These are phyloP conservation scores for Raffaelea arxii DNA, from an alignment of 2,329 filamentous ascomycete genomes.

Conservation along the genomic window DNA sequence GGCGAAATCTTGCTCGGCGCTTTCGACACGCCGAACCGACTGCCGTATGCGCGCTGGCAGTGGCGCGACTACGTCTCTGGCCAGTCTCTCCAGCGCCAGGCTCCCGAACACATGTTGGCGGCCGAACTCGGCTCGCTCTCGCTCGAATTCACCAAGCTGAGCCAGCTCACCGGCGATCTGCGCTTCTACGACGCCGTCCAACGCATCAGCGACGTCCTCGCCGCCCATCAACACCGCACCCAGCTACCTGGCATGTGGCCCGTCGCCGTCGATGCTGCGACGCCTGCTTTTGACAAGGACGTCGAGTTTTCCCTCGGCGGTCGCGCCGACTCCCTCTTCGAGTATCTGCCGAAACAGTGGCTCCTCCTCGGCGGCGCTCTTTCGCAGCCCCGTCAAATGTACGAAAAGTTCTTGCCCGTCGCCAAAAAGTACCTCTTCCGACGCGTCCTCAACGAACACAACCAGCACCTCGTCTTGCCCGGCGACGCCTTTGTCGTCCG, in stretches of 20 bases:
- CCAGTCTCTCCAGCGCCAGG: constrained; percentile 30
- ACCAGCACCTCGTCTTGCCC: constrained; percentile 36
- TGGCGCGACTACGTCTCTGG: constrained; percentile 38
- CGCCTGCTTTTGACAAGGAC: constrained; percentile 45
- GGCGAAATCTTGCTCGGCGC: constrained; percentile 55
- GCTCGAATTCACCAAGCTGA: constrained; percentile 55
- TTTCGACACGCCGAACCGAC: constrained; percentile 59
- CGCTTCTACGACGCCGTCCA: constrained; percentile 53
- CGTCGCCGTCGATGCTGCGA: constrained; percentile 37
- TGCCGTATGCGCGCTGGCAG: constrained; percentile 51
- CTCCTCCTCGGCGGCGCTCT: constrained; percentile 54
- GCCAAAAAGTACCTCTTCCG: constrained; percentile 32
- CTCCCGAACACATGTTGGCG: constrained; percentile 28
- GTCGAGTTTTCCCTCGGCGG: constrained; percentile 47
- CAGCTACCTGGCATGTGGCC: constrained; percentile 55
- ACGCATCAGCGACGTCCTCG: constrained; percentile 46
- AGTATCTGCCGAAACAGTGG: constrained; percentile 58
- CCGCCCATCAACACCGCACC: constrained; percentile 41
- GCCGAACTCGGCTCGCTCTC: constrained; percentile 48
- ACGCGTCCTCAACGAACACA: constrained; percentile 23
- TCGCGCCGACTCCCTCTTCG: constrained; percentile 48
- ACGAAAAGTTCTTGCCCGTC: constrained; percentile 18
- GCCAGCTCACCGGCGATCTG: constrained; percentile 50
- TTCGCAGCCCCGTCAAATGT: constrained; percentile 25
- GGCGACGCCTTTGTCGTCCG: constrained; percentile 30